These are phyloP conservation scores for Cicer bijugum DNA, from an alignment of 306 rosid genomes.

Conservation along the genomic window DNA sequence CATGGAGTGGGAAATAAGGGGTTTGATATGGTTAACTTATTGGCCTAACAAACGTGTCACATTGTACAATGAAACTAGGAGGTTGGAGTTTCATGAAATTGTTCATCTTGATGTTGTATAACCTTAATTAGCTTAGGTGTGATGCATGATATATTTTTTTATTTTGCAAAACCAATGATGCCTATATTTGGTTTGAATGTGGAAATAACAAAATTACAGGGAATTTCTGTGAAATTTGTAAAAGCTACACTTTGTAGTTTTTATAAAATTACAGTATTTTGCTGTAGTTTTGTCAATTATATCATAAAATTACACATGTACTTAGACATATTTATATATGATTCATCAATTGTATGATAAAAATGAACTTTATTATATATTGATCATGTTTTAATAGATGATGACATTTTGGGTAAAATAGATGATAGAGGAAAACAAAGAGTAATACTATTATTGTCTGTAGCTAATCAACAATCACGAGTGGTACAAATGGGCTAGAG, in stretches of 20 bases:
- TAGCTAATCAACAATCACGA: too few species aligned
- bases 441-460: too few species aligned
- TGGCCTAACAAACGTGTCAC: conserved; percentile 83
- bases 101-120: conserved; percentile 62
- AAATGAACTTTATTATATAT: background rate
- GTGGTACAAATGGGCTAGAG: too few species aligned
- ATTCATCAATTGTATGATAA: conserved; percentile 13
- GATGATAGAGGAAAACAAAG: background rate
- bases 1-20: conserved; percentile 89
- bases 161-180: too few species aligned
- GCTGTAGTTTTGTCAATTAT: too few species aligned
- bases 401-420: background rate
- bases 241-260: too few species aligned
- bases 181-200: too few species aligned
- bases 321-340: background rate
- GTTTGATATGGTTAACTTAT: conserved; percentile 91
- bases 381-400: background rate
- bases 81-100: conserved; percentile 76
- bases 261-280: too few species aligned
- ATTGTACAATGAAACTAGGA: conserved; percentile 71
- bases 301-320: too few species aligned
- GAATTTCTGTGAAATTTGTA: too few species aligned
- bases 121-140: background rate
- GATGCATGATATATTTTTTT: background rate
- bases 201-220: too few species aligned